Percentiles rank a stretch among this genome's conserved stretches.
phyloP scores from a whole-genome alignment of 73 alveolate genomes.

The Vitrella brassicaformis region DNA sequence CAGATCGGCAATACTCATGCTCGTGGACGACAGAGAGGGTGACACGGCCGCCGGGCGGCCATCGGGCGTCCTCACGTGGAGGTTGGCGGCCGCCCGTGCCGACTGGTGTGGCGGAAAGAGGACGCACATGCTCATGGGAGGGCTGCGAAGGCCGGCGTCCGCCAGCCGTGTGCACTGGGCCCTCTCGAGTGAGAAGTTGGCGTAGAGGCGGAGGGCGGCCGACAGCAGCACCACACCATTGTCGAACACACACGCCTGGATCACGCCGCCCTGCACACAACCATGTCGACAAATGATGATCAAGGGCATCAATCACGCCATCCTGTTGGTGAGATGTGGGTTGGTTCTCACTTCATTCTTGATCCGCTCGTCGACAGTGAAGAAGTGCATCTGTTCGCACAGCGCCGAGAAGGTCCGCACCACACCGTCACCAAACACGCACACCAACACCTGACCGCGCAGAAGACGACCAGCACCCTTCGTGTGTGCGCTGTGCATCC shows the following conservation, averaged over 20 bases:
- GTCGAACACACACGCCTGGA: background rate
- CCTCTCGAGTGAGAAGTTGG: background rate
- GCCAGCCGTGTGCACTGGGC: background rate
- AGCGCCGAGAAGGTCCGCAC: constrained; percentile 8
- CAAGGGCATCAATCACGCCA: no score
- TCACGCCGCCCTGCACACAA: background rate
- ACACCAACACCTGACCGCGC: background rate
- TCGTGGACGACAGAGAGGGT: no score
- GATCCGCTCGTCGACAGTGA: constrained; percentile 32
- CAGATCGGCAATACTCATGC: no score
- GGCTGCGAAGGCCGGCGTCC: background rate
- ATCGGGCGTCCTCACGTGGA: no score
- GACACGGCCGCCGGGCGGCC: no score
- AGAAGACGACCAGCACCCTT: background rate
- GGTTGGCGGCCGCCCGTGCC: no score
- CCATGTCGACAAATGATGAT: no score
- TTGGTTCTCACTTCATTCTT: constrained; percentile 17
- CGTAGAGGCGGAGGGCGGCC: background rate
- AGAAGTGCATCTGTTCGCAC: constrained; percentile 27
- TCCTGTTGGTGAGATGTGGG: no score
- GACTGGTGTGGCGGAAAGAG: background rate
- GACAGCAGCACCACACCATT: background rate
- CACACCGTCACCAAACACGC: background rate
- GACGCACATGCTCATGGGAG: background rate
- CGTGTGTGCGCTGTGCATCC: background rate